These are phyloP conservation scores for Glomus cerebriforme DNA, from an alignment of 192 early-diverging fungal genomes.

Conservation along the genomic window DNA sequence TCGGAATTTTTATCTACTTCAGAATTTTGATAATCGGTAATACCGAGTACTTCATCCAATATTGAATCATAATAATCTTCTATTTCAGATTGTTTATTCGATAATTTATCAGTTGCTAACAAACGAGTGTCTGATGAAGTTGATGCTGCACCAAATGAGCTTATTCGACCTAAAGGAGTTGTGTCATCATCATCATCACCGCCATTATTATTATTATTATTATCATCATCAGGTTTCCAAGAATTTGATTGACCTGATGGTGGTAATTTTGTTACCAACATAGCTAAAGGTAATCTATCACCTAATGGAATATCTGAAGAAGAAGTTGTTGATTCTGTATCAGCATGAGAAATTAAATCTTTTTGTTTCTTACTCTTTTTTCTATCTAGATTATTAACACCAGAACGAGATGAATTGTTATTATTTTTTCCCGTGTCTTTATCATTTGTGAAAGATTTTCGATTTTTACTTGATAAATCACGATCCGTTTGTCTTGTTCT, in stretches of 20 bases:
- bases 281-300: not conserved
- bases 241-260: not conserved
- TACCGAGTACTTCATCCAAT: not conserved
- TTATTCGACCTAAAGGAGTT: not conserved
- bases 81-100: not conserved
- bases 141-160: not conserved
- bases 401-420: too few relatives aligned
- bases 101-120: not conserved
- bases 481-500: not conserved
- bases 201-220: too few relatives aligned
- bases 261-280: not conserved
- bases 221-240: not conserved
- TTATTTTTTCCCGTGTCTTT: not conserved
- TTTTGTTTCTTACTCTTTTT: not conserved
- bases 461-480: not conserved
- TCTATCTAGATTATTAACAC: not conserved
- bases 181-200: not conserved
- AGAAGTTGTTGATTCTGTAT: not conserved
- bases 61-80: not conserved
- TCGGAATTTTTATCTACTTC: not conserved
- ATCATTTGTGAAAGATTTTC: not conserved
- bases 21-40: not conserved
- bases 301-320: not conserved
- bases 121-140: not conserved
- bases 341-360: not conserved